These are phyloP conservation scores for Ambrosia artemisiifolia DNA, from an alignment of 129 eudicot genomes.

Conservation along the genomic window DNA sequence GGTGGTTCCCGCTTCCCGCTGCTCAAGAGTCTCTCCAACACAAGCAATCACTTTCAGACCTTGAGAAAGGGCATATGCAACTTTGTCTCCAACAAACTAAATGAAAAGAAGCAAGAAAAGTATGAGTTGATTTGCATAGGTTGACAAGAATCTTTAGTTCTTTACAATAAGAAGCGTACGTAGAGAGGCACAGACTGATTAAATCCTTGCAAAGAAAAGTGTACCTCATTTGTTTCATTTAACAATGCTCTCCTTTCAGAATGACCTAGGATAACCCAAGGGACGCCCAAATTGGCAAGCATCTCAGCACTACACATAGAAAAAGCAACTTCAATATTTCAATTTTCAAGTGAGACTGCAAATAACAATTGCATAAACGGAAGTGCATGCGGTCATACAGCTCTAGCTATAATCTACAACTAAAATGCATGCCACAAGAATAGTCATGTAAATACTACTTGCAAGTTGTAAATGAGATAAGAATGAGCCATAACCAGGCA, in stretches of 20 bases:
- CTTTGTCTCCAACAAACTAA: slow-evolving; percentile 97
- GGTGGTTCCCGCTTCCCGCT: slow-evolving; percentile 91
- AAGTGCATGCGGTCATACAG: neutral
- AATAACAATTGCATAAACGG: neutral
- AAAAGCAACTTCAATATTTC: slow-evolving; percentile 12
- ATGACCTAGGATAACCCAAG: slow-evolving; percentile 97
- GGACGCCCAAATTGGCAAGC: slow-evolving; percentile 79
- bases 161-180: neutral
- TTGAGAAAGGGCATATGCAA: slow-evolving; percentile 92
- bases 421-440: neutral
- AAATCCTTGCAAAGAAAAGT: slow-evolving; percentile 7
- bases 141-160: neutral
- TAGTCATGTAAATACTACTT: neutral
- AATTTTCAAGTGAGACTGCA: slow-evolving; percentile 15
- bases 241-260: slow-evolving; percentile 86
- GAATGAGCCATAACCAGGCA: neutral
- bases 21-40: slow-evolving; percentile 95
- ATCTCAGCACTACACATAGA: slow-evolving; percentile 82
- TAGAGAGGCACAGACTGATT: neutral
- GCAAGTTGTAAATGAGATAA: neutral
- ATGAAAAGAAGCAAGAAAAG: slow-evolving; percentile 14
- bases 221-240: slow-evolving; percentile 86
- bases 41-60: slow-evolving; percentile 98
- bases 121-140: neutral
- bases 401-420: neutral